These are phyloP conservation scores for Zoysia matrella DNA, from an alignment of 202 grass and related monocot genomes.

Conservation along the genomic window DNA sequence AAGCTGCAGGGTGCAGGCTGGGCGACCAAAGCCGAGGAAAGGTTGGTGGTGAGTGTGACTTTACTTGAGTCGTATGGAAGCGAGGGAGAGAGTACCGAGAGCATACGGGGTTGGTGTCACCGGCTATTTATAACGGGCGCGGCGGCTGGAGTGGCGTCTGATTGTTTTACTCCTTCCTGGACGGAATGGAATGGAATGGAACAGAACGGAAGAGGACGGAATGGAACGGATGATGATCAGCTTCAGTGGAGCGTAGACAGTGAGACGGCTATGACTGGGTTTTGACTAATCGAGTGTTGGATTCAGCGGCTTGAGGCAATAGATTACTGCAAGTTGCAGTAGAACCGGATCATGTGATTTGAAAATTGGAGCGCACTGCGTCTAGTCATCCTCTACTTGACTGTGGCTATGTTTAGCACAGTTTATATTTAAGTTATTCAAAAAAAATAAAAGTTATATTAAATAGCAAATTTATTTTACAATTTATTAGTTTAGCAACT, in stretches of 20 bases:
- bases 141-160: background rate
- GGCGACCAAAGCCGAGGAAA: conserved; percentile 21
- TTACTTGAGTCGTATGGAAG: background rate
- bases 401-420: too few relatives aligned
- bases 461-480: too few relatives aligned
- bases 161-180: background rate
- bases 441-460: too few relatives aligned
- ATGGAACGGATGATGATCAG: conserved; percentile 27
- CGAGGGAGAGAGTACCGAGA: background rate
- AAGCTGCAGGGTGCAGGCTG: background rate
- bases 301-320: conserved; percentile 11
- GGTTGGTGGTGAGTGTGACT: conserved; percentile 23
- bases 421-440: too few relatives aligned
- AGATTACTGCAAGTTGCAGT: conserved; percentile 5
- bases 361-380: background rate
- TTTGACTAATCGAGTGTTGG: conserved; percentile 27
- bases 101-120: conserved; percentile 30
- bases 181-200: background rate
- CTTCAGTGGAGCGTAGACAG: background rate
- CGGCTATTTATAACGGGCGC: conserved; percentile 61
- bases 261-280: background rate
- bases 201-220: background rate
- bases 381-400: background rate
- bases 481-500: too few relatives aligned
- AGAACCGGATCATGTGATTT: background rate